Evolutionary conservation across 179 eudicot species (phyloP), one percentile per base, ranked within the genome.

Genomic region (Camellia oleifera): DNA sequence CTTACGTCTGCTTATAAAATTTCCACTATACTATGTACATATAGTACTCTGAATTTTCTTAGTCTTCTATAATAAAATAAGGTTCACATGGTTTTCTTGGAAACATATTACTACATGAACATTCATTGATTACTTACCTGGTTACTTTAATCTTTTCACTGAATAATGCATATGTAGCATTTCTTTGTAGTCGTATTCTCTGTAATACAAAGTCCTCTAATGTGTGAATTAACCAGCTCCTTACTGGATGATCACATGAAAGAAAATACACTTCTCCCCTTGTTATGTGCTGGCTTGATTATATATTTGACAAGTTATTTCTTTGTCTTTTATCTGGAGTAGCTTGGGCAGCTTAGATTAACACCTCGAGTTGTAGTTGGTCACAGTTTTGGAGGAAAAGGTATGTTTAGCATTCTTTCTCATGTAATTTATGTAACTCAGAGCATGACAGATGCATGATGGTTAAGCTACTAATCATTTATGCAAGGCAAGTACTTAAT

Each of bases 351-450:
- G 60, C 96, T 94, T 79, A 88, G 88, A 81, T 74, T 94, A 79
- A 84, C 85, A 73, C 98, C 98, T 77, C 91, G 97, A 60, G 96
- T 94, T 77, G 75, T 94, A 84, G 94, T 94, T 80, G 98, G 98
- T 78, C 98, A 94, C 84, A 94, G 98, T 86, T 94, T 94, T 83
- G 98, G 98, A 79, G 98, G 98, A 78, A 94, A 94, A 94, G 98
- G 98, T 94, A 87, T 57, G 6, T 68, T n/a, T 76, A 7, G 50
- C n/a, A 46, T 62, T 67, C 32, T 1, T 66, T n/a, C 42, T 14
- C 45, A 10, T 67, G 64, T 15, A 60, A 64, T 76, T 44, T 7
- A 69, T 42, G 50, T 64, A 50, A 13, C 46, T 46, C 56, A 23
- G 1, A 63, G 11, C 18, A 79, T 65, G 46, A 32, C 8, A 80